phyloP scores from a whole-genome alignment of 179 eudicot species.

The Carnegiea gigantea region DNA sequence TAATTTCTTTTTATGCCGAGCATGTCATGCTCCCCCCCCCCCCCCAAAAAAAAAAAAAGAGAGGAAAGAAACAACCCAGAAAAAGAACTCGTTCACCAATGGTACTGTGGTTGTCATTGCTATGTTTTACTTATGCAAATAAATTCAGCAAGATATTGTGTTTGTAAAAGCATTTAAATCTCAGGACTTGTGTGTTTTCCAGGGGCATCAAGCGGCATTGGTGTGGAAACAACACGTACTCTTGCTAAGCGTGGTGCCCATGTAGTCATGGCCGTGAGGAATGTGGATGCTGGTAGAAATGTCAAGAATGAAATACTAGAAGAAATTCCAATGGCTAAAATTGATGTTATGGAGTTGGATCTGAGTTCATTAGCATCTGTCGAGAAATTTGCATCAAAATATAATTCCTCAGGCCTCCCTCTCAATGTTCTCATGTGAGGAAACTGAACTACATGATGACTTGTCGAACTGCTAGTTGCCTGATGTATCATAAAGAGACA shows the following conservation, averaged over 20 bases:
- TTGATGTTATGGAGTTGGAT: slow-evolving; percentile 72
- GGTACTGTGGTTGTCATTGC: not conserved
- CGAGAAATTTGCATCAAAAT: slow-evolving; percentile 56
- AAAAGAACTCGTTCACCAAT: too few relatives aligned
- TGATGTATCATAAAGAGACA: not conserved
- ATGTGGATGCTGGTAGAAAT: slow-evolving; percentile 55
- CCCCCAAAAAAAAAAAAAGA: too few relatives aligned
- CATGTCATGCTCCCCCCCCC: too few relatives aligned
- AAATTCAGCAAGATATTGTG: not conserved
- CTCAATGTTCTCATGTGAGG: slow-evolving; percentile 91
- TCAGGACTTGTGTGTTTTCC: slow-evolving; percentile 18
- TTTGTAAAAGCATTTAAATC: not conserved
- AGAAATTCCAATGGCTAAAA: slow-evolving; percentile 59
- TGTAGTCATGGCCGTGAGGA: slow-evolving; percentile 77
- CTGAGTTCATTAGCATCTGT: slow-evolving; percentile 83
- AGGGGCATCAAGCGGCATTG: slow-evolving; percentile 94
- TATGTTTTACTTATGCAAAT: not conserved
- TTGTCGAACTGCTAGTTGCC: not conserved
- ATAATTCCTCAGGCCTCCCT: slow-evolving; percentile 56
- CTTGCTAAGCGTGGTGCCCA: slow-evolving; percentile 76
- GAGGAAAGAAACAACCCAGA: too few relatives aligned
- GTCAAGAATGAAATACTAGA: slow-evolving; percentile 51
- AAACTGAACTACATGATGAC: slow-evolving; percentile 3
- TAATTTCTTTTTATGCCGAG: too few relatives aligned
- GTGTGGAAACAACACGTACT: slow-evolving; percentile 78